Base-by-base conservation (phyloP, 768 basidiomycete genomes). In the Mycena crocata region DNA sequence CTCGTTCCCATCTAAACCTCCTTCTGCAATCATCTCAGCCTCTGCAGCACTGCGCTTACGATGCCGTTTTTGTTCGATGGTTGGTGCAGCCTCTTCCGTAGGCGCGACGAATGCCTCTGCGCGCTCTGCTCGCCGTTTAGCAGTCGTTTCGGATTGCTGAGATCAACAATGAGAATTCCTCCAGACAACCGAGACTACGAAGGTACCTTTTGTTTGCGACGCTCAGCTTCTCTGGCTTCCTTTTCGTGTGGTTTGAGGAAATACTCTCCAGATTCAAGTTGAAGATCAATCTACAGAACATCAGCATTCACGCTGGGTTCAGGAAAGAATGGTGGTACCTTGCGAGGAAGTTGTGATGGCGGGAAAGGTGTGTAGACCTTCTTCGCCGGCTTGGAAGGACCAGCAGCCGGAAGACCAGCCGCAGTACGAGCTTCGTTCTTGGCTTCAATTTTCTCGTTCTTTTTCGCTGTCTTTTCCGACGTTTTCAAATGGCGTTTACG, bases 291-390 rank as follows among this genome's bases (percentile, higher is more conserved):
- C 91, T 95, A 44, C 13, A 50, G 3, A 48, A 14, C 21, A 23
- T 57, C 34, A 57, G 14, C 56, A 24, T 15, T 30, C 34, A 39
- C 19, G 49, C 34, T 30, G 21, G 49, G 58, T 19, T 35, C 31
- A 58, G 30, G 37, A 26, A 31, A 42, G 30, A 51, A 66, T 40
- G 61, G n/a, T 12, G 1, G 54, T 79, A 94, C 94, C 86, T 98
- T 99, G 72, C 95, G 90, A 39, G 96, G 97, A 64, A 88, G 85
- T 75, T 98, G 98, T 10, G 96, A 83, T 34, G 98, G 98, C 39
- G 98, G 98, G 88, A 99, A 99, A 2, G 98, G 98, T n/a, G 98
- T 98, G 79, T 98, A 98, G 19, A 90, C 85, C 78, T 97, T 97
- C 88, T 96, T 97, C 72, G 88, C 85, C 24, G 82, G 83, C 72